Evolutionary conservation across 1,284 basidiomycete species (phyloP).

Genomic region (Schizopora paradoxa): DNA sequence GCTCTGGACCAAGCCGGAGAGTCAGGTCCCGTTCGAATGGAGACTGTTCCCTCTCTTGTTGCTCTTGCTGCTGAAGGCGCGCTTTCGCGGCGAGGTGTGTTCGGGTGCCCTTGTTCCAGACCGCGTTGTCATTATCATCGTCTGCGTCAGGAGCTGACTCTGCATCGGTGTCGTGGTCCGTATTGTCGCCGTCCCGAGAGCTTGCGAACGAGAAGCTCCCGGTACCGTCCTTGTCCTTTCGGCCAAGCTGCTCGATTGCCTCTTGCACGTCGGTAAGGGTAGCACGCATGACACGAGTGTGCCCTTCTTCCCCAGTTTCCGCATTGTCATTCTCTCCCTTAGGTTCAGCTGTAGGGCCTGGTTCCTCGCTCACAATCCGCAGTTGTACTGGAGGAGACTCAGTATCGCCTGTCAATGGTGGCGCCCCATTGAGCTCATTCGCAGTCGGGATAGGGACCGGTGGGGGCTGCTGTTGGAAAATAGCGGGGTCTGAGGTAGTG

Average conservation of each 20-base stretch:
- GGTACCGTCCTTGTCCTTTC: conserved; percentile 46
- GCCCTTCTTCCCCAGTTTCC: conserved; percentile 3
- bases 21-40: conserved; percentile 32
- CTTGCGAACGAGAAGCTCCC: conserved; percentile 72
- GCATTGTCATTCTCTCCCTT: conserved; percentile 18
- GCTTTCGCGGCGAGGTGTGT: conserved; percentile 73
- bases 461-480: conserved; percentile 24
- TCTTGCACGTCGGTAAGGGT: conserved; percentile 86
- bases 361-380: conserved; percentile 10
- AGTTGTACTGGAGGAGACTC: conserved; percentile 9
- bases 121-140: conserved; percentile 37
- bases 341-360: conserved; percentile 20
- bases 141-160: conserved; percentile 45
- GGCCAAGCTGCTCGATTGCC: conserved; percentile 75
- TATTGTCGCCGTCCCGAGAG: conserved; percentile 46
- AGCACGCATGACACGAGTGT: conserved; percentile 62
- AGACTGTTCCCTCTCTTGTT: conserved; percentile 42
- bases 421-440: conserved; percentile 14
- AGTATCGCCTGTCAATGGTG: conserved; percentile 13
- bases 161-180: conserved; percentile 51
- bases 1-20: too few species aligned
- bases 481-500: conserved; percentile 53
- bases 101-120: conserved; percentile 63
- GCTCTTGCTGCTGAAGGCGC: conserved; percentile 42
- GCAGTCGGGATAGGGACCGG: too few species aligned